These are phyloP conservation scores for Xylaria flabelliformis DNA, from an alignment of 495 filamentous ascomycete genomes.

Conservation along the genomic window DNA sequence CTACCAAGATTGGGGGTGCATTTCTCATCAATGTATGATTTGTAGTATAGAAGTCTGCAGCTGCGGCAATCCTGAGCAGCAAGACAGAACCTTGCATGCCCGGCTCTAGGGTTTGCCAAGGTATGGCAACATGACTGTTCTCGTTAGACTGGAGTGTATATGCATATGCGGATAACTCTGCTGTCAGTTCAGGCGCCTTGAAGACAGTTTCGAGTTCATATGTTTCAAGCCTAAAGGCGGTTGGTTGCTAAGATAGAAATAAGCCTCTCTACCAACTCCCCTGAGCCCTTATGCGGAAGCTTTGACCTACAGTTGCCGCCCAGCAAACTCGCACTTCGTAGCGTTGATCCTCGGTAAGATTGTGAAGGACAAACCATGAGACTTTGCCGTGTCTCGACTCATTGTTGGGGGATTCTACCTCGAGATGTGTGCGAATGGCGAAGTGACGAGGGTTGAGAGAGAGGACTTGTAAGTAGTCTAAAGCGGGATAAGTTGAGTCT, in stretches of 20 bases:
- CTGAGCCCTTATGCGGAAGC: background rate
- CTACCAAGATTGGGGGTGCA: constrained; percentile 76
- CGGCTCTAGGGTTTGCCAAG: constrained; percentile 11
- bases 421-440: constrained; percentile 65
- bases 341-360: constrained; percentile 72
- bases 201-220: constrained; percentile 65
- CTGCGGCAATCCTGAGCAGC: constrained; percentile 77
- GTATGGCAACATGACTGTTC: constrained; percentile 2
- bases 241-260: constrained; percentile 74
- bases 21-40: constrained; percentile 76
- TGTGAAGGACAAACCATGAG: constrained; percentile 84
- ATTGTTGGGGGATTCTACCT: constrained; percentile 68
- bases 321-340: constrained; percentile 96
- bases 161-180: constrained; percentile 69
- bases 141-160: constrained; percentile 50
- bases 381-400: constrained; percentile 62
- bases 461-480: constrained; percentile 70
- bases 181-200: constrained; percentile 64
- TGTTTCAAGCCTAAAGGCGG: constrained; percentile 72
- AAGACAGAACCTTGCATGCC: constrained; percentile 62
- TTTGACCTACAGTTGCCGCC: constrained; percentile 79
- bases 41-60: constrained; percentile 82
- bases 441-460: constrained; percentile 63
- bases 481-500: constrained; percentile 60
- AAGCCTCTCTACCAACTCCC: constrained; percentile 14